Evolutionary conservation across 176 grass and related monocot genomes (phyloP).

Genomic region (Triticum timopheevii): DNA sequence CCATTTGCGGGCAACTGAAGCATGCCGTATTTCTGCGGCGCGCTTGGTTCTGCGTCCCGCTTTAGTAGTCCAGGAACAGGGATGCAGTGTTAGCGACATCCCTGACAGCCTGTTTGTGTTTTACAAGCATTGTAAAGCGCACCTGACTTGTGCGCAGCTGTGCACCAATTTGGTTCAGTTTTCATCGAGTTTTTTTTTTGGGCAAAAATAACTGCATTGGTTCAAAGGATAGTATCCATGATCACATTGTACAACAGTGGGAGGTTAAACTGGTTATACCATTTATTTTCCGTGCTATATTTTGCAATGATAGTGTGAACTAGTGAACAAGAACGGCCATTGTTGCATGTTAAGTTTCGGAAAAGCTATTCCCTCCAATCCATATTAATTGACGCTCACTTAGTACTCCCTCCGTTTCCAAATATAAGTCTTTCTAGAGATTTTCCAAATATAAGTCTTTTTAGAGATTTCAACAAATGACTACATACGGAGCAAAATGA

Average conservation of each 20-base stretch:
- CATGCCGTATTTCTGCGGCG: not conserved
- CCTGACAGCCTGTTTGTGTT: not conserved
- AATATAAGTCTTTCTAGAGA: no score
- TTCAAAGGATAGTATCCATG: not conserved
- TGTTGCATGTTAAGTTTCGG: not conserved
- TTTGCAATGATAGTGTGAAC: not conserved
- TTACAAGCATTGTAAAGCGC: not conserved
- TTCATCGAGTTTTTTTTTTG: not conserved
- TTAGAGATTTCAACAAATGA: no score
- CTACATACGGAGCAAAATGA: no score
- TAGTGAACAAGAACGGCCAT: not conserved
- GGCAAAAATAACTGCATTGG: not conserved
- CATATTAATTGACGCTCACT: no score
- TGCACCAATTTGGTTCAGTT: not conserved
- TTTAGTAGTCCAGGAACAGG: not conserved
- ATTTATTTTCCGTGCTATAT: not conserved
- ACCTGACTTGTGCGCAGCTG: not conserved
- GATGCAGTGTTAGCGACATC: not conserved
- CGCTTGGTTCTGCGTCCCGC: conserved; percentile 1
- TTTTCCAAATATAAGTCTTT: no score
- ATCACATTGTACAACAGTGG: not conserved
- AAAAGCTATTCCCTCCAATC: not conserved
- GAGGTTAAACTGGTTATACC: not conserved
- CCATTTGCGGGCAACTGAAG: not conserved
- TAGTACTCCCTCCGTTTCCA: no score